A percentile compares a stretch with the other conserved stretches of the same genome.
phyloP scores from a whole-genome alignment of 352 stramenopile genomes.

The Globisporangium megalacanthum region DNA sequence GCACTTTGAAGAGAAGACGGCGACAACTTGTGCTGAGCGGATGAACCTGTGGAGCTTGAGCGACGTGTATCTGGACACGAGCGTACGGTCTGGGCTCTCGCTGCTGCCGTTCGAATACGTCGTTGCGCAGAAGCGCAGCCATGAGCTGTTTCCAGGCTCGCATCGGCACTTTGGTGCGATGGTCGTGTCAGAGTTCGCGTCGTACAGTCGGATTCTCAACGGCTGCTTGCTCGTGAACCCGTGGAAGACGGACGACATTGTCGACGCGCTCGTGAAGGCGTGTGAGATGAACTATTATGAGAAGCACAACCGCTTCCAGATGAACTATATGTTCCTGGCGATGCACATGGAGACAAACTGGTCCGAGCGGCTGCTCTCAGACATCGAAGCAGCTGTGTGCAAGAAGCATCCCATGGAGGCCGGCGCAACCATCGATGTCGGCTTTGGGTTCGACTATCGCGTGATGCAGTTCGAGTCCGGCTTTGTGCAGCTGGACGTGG shows the following conservation, averaged over 20 bases:
- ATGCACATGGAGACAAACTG: conserved; percentile 82
- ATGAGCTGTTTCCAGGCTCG: conserved; percentile 21
- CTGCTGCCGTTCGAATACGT: conserved; percentile 79
- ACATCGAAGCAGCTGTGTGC: conserved; percentile 85
- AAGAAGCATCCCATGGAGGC: conserved; percentile 33
- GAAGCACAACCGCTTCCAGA: conserved; percentile 58
- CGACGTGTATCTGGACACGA: conserved; percentile 68
- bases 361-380: conserved; percentile 92
- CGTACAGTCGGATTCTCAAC: conserved; percentile 94
- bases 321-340: conserved; percentile 88
- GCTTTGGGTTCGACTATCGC: conserved; percentile 95
- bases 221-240: conserved; percentile 97
- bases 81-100: conserved; percentile 57
- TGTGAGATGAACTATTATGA: conserved; percentile 77
- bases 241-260: conserved; percentile 92
- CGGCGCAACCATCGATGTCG: conserved; percentile 81
- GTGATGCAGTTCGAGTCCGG: conserved; percentile 94
- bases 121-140: conserved; percentile 51
- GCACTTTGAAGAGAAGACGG: conserved; percentile 62
- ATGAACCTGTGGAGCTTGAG: conserved; percentile 65
- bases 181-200: conserved; percentile 96
- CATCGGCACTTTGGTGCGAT: conserved; percentile 72
- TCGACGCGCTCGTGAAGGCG: conserved; percentile 53
- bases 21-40: conserved; percentile 61
- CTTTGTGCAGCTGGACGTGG: conserved; percentile 91